A percentile compares a stretch with the other conserved stretches of the same genome.
Evolutionary conservation across 305 asterid genomes (phyloP).

Genomic region (Fraxinus latifolia): DNA sequence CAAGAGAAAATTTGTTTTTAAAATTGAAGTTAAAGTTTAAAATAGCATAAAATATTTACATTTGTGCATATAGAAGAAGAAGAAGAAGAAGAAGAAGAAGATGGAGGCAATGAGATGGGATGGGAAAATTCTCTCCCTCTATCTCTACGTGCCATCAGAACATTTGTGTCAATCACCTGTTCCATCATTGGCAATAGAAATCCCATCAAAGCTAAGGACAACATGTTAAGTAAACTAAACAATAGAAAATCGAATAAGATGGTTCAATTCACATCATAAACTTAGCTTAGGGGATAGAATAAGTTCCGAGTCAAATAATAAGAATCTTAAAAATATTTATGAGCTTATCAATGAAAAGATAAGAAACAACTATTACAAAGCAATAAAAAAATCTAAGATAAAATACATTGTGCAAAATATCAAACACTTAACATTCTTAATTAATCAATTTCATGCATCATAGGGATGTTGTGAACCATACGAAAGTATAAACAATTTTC

Average conservation of each 20-base stretch:
- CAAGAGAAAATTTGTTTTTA: background rate
- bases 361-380: background rate
- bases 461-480: slow-evolving; percentile 4
- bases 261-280: background rate
- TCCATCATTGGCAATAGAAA: slow-evolving; percentile 87
- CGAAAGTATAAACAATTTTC: slow-evolving; percentile 13
- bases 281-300: background rate
- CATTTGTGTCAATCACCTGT: slow-evolving; percentile 50
- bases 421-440: background rate
- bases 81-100: too few relatives aligned
- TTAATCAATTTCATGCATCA: slow-evolving; percentile 15
- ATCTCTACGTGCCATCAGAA: background rate
- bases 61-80: background rate
- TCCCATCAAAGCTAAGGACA: slow-evolving; percentile 73
- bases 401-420: background rate
- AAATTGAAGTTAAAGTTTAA: background rate
- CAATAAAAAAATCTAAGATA: background rate
- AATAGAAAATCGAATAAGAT: background rate
- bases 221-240: slow-evolving; percentile 26
- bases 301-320: too few relatives aligned
- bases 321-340: too few relatives aligned
- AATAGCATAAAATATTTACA: slow-evolving; percentile 14
- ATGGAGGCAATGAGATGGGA: background rate
- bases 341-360: background rate
- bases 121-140: background rate